A percentile compares a stretch with the other conserved stretches of the same genome.
Conservation (phyloP, 192 early-diverging fungal genomes). For the Geranomyces variabilis region DNA sequence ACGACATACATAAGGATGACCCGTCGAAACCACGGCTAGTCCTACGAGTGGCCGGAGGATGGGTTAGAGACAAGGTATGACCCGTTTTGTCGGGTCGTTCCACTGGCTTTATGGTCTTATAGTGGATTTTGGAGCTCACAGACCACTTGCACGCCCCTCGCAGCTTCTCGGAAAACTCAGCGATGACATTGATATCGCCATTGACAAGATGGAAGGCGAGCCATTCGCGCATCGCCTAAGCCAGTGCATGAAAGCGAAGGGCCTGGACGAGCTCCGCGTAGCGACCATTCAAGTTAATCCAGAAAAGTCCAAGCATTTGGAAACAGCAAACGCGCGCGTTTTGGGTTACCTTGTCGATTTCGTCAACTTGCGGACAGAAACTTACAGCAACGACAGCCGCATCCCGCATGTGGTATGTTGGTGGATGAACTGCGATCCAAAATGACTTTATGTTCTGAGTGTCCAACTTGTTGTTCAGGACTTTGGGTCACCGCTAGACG, state of each 20-base stretch:
- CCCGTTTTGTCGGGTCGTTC: neutral
- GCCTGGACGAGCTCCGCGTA: conserved; percentile 48
- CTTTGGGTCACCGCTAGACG: conserved; percentile 90
- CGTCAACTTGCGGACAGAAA: conserved; percentile 92
- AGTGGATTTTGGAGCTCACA: neutral
- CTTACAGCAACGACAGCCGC: conserved; percentile 79
- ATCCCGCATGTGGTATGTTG: conserved; percentile 65
- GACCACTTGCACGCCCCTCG: neutral
- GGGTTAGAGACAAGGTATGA: conserved; percentile 94
- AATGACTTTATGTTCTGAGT: conserved; percentile 51
- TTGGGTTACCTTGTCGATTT: conserved; percentile 86
- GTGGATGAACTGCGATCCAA: neutral
- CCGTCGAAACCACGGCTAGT: conserved; percentile 57
- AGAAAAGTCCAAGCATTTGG: conserved; percentile 94
- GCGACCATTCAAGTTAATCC: conserved; percentile 91
- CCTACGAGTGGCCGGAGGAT: conserved; percentile 94
- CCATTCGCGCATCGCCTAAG: conserved; percentile 84
- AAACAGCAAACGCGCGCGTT: conserved; percentile 90
- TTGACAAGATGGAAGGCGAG: conserved; percentile 91
- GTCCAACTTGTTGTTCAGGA: conserved; percentile 29
- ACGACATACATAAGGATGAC: conserved; percentile 51
- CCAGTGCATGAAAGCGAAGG: conserved; percentile 52
- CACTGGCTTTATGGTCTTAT: neutral
- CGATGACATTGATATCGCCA: conserved; percentile 93
- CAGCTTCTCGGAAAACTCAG: conserved; percentile 83